These are phyloP conservation scores for Raddia distichophylla DNA, from an alignment of 176 grass and related monocot species.

Conservation along the genomic window DNA sequence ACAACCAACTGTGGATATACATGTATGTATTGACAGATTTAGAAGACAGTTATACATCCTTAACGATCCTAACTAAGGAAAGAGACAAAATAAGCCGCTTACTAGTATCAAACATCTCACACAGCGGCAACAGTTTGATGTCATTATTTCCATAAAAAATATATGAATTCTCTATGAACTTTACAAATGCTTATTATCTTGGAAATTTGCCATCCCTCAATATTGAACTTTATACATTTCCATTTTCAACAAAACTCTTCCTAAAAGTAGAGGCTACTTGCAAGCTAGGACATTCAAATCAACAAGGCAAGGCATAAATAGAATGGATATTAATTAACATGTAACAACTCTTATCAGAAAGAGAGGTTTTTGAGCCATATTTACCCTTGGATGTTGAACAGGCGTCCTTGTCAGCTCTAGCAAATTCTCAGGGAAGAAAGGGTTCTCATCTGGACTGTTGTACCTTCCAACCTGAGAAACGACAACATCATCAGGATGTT, in stretches of 20 bases:
- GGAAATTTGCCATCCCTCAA: not conserved
- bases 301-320: not conserved
- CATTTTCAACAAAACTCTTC: not conserved
- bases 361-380: not conserved
- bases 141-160: not conserved
- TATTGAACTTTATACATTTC: not conserved
- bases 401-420: constrained; percentile 50
- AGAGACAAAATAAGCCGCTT: not conserved
- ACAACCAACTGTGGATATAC: not conserved
- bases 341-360: not conserved
- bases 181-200: not conserved
- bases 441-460: constrained; percentile 65
- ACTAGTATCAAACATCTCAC: not conserved
- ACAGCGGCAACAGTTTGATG: not conserved
- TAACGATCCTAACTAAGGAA: not conserved
- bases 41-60: not conserved
- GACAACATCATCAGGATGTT: constrained; percentile 21
- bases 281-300: not conserved
- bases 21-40: not conserved
- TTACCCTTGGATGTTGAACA: constrained; percentile 54
- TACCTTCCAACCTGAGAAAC: constrained; percentile 58
- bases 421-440: constrained; percentile 56
- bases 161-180: constrained; percentile 1
- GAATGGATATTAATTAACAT: not conserved
- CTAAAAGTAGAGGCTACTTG: not conserved